Evolutionary conservation across 148 eudicot genomes (phyloP), one percentile per base, ranked within the genome.

Genomic region (Amaranthus cruentus): DNA sequence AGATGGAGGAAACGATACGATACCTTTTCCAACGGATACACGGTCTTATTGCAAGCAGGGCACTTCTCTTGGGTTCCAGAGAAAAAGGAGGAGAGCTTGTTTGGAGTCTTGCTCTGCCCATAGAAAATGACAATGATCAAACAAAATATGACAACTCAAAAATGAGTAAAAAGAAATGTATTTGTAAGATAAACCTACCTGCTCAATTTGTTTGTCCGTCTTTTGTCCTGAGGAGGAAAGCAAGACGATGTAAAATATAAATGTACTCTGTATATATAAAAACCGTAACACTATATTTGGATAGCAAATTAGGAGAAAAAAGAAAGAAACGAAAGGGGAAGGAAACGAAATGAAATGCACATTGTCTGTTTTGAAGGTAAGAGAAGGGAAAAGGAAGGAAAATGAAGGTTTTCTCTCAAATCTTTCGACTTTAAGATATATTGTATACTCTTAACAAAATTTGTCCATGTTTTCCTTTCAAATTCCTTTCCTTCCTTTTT

Each of bases 21-120:
- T 21, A 93, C 98, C 96, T 93, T 93, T 79, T 93, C 98, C 18
- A 90, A 66, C 6, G 98, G 98, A 66, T 93, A 93, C n/a, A 89
- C 98, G n/a, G 96, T 93, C 76, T 93, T 90, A 72, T 75, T 67
- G 71, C 98, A 93, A 67, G 88, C 75, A 44, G 91, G 78, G 60
- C 98, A 93, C 78, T 93, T 93, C 64, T 93, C 98, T 84, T 79
- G 91, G 44, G 98, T 93, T 59, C 98, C 98, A 78, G 83, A 84
- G 82, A 93, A 93, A 74, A 90, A 2, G 18, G 90, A 80, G 0
- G 96, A 88, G 67, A 86, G 58, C 49, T 85, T 93, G 92, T 80
- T 93, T n/a, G 98, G 94, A n/a, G 83, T 65, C 82, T 70, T 88
- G 13, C 64, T 76, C 90, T 90, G 83, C 59, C 76, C 56, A 43